Percentiles rank a stretch among this genome's conserved stretches.
Conservation (phyloP, 441 rosid species). For the Erodium texanum region DNA sequence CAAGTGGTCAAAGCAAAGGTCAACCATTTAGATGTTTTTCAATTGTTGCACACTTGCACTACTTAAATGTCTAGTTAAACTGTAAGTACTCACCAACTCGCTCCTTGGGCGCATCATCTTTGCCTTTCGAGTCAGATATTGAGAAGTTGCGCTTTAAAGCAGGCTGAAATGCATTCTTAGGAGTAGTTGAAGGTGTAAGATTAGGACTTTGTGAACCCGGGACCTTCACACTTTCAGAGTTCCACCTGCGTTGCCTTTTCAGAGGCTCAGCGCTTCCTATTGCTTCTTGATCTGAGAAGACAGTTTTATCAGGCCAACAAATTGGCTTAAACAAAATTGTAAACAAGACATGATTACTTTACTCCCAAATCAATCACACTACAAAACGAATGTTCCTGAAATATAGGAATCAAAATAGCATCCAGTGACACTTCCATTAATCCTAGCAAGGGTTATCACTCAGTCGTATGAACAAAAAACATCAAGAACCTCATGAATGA, state of each 20-base stretch:
- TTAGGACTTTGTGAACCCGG: constrained; percentile 46
- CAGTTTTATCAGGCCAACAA: constrained; percentile 2
- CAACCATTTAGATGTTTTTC: constrained; percentile 10
- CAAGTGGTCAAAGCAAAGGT: constrained; percentile 14
- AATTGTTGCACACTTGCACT: background rate
- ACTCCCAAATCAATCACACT: too few species aligned
- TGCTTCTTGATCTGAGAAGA: constrained; percentile 54
- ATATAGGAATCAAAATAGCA: too few species aligned
- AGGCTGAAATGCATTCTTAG: constrained; percentile 34
- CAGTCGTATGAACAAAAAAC: background rate
- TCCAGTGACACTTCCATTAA: background rate
- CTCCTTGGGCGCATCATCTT: constrained; percentile 67
- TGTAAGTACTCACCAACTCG: constrained; percentile 61
- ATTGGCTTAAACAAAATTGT: background rate
- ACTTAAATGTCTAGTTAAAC: background rate
- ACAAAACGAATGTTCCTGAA: too few species aligned
- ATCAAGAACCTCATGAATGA: background rate
- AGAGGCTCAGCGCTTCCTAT: constrained; percentile 49
- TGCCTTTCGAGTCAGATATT: constrained; percentile 51
- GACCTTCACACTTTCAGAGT: constrained; percentile 54
- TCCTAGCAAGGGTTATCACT: background rate
- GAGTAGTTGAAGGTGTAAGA: constrained; percentile 41
- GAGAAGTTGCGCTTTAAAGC: constrained; percentile 49
- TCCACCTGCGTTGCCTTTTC: constrained; percentile 89
- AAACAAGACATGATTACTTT: background rate